These are phyloP conservation scores for Lactifluus volemus DNA, from an alignment of 768 basidiomycete genomes.

Conservation along the genomic window DNA sequence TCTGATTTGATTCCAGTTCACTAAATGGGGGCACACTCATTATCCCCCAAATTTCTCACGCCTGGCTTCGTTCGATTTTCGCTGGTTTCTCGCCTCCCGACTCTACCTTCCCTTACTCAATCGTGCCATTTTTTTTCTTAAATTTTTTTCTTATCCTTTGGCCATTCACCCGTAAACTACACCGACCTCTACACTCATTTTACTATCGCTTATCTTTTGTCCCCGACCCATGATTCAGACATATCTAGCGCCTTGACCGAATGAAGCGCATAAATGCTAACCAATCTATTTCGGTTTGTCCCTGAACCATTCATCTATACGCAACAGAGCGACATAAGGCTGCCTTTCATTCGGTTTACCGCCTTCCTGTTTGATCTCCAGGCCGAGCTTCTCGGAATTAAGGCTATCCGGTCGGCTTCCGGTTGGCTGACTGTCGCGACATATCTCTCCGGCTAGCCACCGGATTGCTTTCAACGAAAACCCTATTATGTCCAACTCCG, in stretches of 20 bases:
- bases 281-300: conserved; percentile 5
- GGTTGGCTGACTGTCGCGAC: background rate
- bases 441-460: background rate
- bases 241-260: background rate
- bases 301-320: too few relatives aligned
- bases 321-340: too few relatives aligned
- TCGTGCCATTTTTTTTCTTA: background rate
- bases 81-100: conserved; percentile 4
- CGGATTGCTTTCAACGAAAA: background rate
- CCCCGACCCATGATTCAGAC: conserved; percentile 8
- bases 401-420: background rate
- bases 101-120: background rate
- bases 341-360: too few relatives aligned
- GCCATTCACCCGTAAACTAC: too few relatives aligned
- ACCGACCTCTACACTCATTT: background rate
- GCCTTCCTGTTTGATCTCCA: background rate
- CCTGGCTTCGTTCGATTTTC: conserved; percentile 1
- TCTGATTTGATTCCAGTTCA: background rate
- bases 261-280: background rate
- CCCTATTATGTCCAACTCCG: background rate
- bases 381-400: conserved; percentile 5
- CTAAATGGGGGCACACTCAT: background rate
- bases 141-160: background rate
- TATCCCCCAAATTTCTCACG: conserved; percentile 20
- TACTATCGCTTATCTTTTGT: background rate